phyloP scores from a whole-genome alignment of 768 basidiomycete genomes.

The Zangia roseola region DNA sequence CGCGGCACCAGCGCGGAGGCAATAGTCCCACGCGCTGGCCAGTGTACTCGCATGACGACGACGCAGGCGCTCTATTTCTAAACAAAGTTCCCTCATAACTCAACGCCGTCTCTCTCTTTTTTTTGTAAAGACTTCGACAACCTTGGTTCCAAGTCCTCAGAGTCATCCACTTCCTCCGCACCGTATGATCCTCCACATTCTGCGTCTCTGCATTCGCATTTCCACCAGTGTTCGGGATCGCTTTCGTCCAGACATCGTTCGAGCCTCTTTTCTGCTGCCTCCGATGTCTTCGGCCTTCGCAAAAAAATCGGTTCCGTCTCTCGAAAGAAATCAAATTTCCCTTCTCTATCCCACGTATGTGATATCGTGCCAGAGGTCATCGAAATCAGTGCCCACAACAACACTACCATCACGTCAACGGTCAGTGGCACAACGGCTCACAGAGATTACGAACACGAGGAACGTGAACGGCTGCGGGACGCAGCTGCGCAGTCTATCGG shows the following conservation, averaged over 20 bases:
- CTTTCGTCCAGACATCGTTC: slow-evolving; percentile 37
- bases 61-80: not conserved
- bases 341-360: slow-evolving; percentile 29
- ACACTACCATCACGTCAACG: slow-evolving; percentile 15
- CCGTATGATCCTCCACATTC: slow-evolving; percentile 9
- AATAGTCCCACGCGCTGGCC: slow-evolving; percentile 2
- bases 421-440: slow-evolving; percentile 24
- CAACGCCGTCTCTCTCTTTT: not conserved
- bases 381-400: slow-evolving; percentile 56
- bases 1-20: slow-evolving; percentile 3
- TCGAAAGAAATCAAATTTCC: slow-evolving; percentile 38
- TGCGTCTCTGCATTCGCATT: slow-evolving; percentile 2
- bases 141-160: slow-evolving; percentile 10
- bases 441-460: slow-evolving; percentile 61
- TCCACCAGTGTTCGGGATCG: slow-evolving; percentile 3
- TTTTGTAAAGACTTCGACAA: slow-evolving; percentile 18
- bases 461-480: slow-evolving; percentile 71
- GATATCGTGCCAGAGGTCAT: slow-evolving; percentile 66
- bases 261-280: slow-evolving; percentile 52
- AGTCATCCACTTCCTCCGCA: slow-evolving; percentile 13
- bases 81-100: slow-evolving; percentile 5
- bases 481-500: slow-evolving; percentile 78
- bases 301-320: slow-evolving; percentile 40
- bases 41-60: slow-evolving; percentile 4
- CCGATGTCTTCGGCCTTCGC: slow-evolving; percentile 47